These are phyloP conservation scores for Ceratobasidium sp. DNA, from an alignment of 1,284 basidiomycete species.

Conservation along the genomic window DNA sequence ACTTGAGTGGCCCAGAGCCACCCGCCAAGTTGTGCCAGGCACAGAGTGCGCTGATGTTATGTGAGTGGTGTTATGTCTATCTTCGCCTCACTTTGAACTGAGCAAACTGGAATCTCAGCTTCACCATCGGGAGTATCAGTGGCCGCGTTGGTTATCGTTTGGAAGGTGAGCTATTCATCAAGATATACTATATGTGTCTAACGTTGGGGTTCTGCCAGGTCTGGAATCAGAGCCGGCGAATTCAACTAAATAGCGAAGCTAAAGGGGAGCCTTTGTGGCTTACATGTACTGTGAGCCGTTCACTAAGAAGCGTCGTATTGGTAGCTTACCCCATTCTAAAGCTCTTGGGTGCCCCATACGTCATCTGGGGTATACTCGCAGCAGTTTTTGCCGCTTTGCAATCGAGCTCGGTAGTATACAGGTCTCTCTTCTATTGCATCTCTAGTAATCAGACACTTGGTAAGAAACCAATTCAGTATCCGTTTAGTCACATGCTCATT, in stretches of 20 bases:
- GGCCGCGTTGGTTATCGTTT: slow-evolving; percentile 13
- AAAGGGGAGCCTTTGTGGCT: slow-evolving; percentile 20
- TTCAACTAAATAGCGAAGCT: slow-evolving; percentile 2
- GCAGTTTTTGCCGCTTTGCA: slow-evolving; percentile 16
- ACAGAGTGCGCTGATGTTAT: slow-evolving; percentile 25
- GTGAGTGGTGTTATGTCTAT: background rate
- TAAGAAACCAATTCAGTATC: background rate
- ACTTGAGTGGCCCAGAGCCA: slow-evolving; percentile 20
- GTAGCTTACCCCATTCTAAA: background rate
- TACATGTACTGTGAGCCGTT: background rate
- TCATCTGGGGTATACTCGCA: slow-evolving; percentile 4
- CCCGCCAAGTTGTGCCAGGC: slow-evolving; percentile 7
- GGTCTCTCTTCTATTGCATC: slow-evolving; percentile 30
- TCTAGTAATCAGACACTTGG: slow-evolving; percentile 18
- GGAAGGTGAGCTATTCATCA: slow-evolving; percentile 2
- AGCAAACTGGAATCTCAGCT: background rate
- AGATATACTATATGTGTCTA: background rate
- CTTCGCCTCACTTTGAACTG: background rate
- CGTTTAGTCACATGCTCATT: background rate
- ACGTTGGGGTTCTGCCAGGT: background rate
- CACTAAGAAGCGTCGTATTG: background rate
- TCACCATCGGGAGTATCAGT: slow-evolving; percentile 23
- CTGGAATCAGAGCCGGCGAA: slow-evolving; percentile 25
- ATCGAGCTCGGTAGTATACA: background rate
- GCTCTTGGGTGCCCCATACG: slow-evolving; percentile 22